Evolutionary conservation across 768 basidiomycete genomes (phyloP).

Genomic region (Coprinopsis cinerea): DNA sequence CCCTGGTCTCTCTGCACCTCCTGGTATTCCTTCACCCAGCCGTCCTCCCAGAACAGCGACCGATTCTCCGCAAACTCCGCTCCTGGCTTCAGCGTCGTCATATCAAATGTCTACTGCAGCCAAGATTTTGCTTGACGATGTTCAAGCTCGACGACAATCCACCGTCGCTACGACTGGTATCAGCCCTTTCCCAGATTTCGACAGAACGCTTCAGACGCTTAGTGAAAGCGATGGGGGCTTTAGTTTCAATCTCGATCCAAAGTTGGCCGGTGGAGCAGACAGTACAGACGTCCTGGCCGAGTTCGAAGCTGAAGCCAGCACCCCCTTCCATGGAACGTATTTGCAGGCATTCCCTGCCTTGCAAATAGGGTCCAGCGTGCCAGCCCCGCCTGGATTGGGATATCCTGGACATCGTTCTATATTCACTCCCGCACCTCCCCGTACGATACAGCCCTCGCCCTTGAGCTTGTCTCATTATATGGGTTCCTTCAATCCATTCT

Average conservation of each 20-base stretch:
- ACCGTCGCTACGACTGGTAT: slow-evolving; percentile 30
- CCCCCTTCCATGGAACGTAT: slow-evolving; percentile 61
- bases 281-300: slow-evolving; percentile 38
- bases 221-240: slow-evolving; percentile 67
- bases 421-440: slow-evolving; percentile 39
- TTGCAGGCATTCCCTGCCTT: slow-evolving; percentile 67
- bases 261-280: slow-evolving; percentile 49
- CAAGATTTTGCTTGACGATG: slow-evolving; percentile 77
- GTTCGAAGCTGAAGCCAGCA: slow-evolving; percentile 44
- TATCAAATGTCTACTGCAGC: slow-evolving; percentile 89
- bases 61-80: slow-evolving; percentile 44
- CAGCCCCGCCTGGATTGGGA: slow-evolving; percentile 46
- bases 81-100: slow-evolving; percentile 50
- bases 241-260: slow-evolving; percentile 84
- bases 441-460: slow-evolving; percentile 12
- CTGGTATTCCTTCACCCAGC: slow-evolving; percentile 55
- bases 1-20: slow-evolving; percentile 52
- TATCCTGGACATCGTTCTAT: slow-evolving; percentile 48
- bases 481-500: slow-evolving; percentile 80
- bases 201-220: slow-evolving; percentile 72
- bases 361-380: slow-evolving; percentile 35
- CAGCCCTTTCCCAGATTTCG: slow-evolving; percentile 86
- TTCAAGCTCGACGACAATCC: slow-evolving; percentile 68
- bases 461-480: slow-evolving; percentile 49
- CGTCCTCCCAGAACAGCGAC: slow-evolving; percentile 45